Evolutionary conservation across 805 yeast genomes (phyloP).

Genomic region (Saccharomycopsis sp.): DNA sequence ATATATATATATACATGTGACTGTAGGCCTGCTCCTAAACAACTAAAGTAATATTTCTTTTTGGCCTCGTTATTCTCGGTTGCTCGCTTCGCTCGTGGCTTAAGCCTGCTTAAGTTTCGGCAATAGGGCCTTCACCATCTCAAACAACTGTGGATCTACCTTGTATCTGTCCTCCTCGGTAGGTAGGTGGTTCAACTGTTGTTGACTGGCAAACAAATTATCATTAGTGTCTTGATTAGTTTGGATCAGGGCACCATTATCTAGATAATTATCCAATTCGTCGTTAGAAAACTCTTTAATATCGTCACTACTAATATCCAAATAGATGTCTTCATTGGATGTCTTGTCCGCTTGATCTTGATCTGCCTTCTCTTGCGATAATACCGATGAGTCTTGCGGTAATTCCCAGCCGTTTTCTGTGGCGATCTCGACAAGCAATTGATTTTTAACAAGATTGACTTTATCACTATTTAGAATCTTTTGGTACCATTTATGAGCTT

Average conservation of each 20-base stretch:
- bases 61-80: too few species aligned
- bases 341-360: neutral
- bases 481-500: neutral
- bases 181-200: neutral
- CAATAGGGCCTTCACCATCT: neutral
- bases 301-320: neutral
- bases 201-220: neutral
- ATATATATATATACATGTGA: too few species aligned
- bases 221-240: neutral
- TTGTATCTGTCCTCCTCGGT: conserved; percentile 1
- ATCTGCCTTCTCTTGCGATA: neutral
- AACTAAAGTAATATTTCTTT: too few species aligned
- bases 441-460: neutral
- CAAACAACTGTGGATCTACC: neutral
- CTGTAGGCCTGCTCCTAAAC: too few species aligned
- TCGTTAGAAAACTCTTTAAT: neutral
- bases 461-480: neutral
- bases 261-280: neutral
- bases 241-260: neutral
- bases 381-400: neutral
- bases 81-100: too few species aligned
- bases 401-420: neutral
- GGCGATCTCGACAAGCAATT: neutral
- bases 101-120: neutral
- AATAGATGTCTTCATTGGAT: neutral